Evolutionary conservation across 352 stramenopile species (phyloP).

Genomic region (Phytopythium cucurbitacearum): DNA sequence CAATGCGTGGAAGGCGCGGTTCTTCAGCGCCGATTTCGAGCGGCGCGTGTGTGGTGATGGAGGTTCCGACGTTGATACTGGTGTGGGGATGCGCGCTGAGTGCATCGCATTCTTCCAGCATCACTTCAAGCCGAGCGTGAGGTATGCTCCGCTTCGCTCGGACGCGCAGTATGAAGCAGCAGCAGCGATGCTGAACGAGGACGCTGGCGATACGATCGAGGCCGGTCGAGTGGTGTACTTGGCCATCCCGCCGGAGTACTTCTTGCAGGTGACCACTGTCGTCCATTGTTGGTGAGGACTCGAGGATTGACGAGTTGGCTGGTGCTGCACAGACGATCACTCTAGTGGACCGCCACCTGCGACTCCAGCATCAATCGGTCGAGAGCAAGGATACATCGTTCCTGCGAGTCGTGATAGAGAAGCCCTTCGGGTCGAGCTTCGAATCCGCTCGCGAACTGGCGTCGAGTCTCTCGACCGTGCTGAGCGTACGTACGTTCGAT

Average conservation of each 20-base stretch:
- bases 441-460: slow-evolving; percentile 43
- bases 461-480: slow-evolving; percentile 23
- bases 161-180: slow-evolving; percentile 29
- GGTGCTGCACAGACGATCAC: slow-evolving; percentile 18
- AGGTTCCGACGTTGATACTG: not conserved
- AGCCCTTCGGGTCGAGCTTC: slow-evolving; percentile 70
- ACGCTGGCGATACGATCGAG: slow-evolving; percentile 9
- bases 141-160: slow-evolving; percentile 37
- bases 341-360: slow-evolving; percentile 27
- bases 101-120: slow-evolving; percentile 31
- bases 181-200: slow-evolving; percentile 9
- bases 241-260: slow-evolving; percentile 69
- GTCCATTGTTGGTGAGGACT: not conserved
- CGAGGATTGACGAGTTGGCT: slow-evolving; percentile 4
- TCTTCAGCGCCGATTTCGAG: slow-evolving; percentile 32
- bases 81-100: not conserved
- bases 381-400: slow-evolving; percentile 16
- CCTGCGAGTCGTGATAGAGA: slow-evolving; percentile 75
- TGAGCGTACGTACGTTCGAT: slow-evolving; percentile 18
- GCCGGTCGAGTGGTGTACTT: slow-evolving; percentile 66
- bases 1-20: slow-evolving; percentile 21
- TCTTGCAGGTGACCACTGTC: slow-evolving; percentile 30
- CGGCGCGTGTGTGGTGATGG: slow-evolving; percentile 30
- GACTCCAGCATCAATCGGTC: slow-evolving; percentile 3
- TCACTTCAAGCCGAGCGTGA: slow-evolving; percentile 31